phyloP scores from a whole-genome alignment of 441 rosid species.

The Hypseocharis bilobata region DNA sequence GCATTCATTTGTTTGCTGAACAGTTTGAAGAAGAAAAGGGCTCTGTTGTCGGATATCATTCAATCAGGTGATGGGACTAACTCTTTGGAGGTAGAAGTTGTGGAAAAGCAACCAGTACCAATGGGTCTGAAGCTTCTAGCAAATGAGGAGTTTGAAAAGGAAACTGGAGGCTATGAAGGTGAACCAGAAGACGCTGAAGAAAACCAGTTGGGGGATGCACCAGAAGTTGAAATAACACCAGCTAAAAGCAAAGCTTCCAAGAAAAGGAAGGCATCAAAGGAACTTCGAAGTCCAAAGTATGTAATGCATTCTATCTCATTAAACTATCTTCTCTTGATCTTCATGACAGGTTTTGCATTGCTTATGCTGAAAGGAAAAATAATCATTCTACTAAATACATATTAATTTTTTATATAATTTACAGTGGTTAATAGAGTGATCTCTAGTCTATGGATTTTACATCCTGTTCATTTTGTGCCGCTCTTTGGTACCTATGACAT shows the following conservation, averaged over 20 bases:
- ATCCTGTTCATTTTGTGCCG: neutral
- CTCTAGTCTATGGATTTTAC: neutral
- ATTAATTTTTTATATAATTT: neutral
- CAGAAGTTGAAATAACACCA: constrained; percentile 27
- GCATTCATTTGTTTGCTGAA: constrained; percentile 1
- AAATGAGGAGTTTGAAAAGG: constrained; percentile 58
- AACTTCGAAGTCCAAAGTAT: constrained; percentile 50
- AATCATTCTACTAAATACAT: neutral
- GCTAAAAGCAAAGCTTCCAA: constrained; percentile 36
- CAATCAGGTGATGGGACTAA: constrained; percentile 27
- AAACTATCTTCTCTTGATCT: neutral
- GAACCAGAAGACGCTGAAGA: constrained; percentile 40
- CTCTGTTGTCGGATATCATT: constrained; percentile 23
- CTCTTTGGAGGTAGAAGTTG: constrained; percentile 28
- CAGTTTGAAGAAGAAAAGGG: constrained; percentile 58
- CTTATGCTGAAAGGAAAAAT: neutral
- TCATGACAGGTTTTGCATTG: neutral
- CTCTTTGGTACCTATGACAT: neutral
- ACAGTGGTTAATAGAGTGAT: neutral
- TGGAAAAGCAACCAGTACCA: constrained; percentile 28
- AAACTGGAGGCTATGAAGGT: constrained; percentile 51
- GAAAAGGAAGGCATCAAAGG: constrained; percentile 66
- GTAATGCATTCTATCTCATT: constrained; percentile 11
- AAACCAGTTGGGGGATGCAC: constrained; percentile 21
- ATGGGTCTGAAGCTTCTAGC: constrained; percentile 42